A percentile compares a stretch with the other conserved stretches of the same genome.
phyloP scores from a whole-genome alignment of 78 protist species.

The Trichosphaerium sp. region DNA sequence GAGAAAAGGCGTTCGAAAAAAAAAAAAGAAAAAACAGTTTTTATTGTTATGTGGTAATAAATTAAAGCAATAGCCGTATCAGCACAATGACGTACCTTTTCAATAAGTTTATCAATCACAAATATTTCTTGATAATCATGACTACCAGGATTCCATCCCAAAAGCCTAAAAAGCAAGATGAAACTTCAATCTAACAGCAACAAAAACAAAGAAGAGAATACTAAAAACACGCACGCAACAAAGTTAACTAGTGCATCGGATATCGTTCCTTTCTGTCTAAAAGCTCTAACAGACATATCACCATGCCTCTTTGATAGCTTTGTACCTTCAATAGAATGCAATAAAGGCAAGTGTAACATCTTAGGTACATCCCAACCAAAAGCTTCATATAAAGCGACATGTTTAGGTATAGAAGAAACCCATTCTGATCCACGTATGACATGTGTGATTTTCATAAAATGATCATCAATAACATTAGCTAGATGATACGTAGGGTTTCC shows the following conservation, averaged over 20 bases:
- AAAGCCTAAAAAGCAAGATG: no score
- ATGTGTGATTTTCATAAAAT: slow-evolving; percentile 64
- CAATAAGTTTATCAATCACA: slow-evolving; percentile 13
- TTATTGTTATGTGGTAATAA: not conserved
- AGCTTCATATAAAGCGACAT: slow-evolving; percentile 54
- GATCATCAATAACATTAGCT: slow-evolving; percentile 80
- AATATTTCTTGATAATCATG: slow-evolving; percentile 9
- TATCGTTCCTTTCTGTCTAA: slow-evolving; percentile 36
- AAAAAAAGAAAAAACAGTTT: not conserved
- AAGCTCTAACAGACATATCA: slow-evolving; percentile 45
- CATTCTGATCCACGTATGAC: slow-evolving; percentile 80
- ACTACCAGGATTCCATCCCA: slow-evolving; percentile 37
- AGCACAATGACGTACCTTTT: no score
- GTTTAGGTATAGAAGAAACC: slow-evolving; percentile 68
- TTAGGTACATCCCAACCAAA: slow-evolving; percentile 53
- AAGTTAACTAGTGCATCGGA: slow-evolving; percentile 55
- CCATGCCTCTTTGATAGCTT: slow-evolving; percentile 72
- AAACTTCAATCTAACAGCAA: no score
- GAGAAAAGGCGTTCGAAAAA: no score
- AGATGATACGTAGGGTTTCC: slow-evolving; percentile 81
- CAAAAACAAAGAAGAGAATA: no score
- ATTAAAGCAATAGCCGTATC: no score
- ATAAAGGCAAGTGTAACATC: slow-evolving; percentile 72
- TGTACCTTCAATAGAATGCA: slow-evolving; percentile 41
- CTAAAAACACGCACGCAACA: no score